Conservation (phyloP, 2,329 filamentous ascomycete species). For the Fusarium illudens region DNA sequence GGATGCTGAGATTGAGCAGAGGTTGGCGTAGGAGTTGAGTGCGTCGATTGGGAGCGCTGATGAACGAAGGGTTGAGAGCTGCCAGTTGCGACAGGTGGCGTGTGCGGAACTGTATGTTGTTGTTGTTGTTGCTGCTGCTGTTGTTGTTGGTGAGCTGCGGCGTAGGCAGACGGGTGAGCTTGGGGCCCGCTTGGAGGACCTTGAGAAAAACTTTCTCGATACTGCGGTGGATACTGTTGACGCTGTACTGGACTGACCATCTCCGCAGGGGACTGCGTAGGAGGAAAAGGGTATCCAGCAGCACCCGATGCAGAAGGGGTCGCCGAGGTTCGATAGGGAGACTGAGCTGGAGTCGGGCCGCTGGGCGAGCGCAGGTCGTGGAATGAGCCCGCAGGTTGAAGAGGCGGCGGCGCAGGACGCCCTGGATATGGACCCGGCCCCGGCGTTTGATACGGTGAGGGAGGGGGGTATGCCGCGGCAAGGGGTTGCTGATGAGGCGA, state of each 20-base stretch:
- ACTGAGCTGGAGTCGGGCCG: conserved; percentile 52
- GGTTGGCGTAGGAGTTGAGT: conserved; percentile 69
- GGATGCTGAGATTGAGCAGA: conserved; percentile 68
- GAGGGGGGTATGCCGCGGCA: conserved; percentile 49
- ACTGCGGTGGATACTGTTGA: conserved; percentile 59
- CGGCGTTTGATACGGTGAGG: conserved; percentile 50
- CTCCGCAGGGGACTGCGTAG: conserved; percentile 52
- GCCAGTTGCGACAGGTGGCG: conserved; percentile 56
- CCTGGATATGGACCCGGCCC: conserved; percentile 55
- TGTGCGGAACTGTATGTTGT: conserved; percentile 54
- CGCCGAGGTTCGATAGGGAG: conserved; percentile 60
- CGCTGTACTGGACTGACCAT: conserved; percentile 61
- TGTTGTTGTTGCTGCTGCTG: conserved; percentile 45
- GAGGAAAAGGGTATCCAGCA: conserved; percentile 62
- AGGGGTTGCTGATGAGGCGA: conserved; percentile 40
- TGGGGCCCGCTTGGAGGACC: conserved; percentile 36
- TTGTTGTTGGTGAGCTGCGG: conserved; percentile 48
- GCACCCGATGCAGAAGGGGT: conserved; percentile 53
- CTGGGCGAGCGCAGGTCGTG: conserved; percentile 62
- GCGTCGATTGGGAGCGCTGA: conserved; percentile 64
- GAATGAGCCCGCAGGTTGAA: conserved; percentile 56
- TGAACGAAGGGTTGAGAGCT: conserved; percentile 54
- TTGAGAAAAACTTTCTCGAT: conserved; percentile 58
- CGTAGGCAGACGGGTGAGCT: conserved; percentile 34
- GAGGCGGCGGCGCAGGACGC: conserved; percentile 54